A percentile compares a stretch with the other conserved stretches of the same genome.
Evolutionary conservation across 495 filamentous ascomycete genomes (phyloP).

Genomic region (Neurospora sp.): DNA sequence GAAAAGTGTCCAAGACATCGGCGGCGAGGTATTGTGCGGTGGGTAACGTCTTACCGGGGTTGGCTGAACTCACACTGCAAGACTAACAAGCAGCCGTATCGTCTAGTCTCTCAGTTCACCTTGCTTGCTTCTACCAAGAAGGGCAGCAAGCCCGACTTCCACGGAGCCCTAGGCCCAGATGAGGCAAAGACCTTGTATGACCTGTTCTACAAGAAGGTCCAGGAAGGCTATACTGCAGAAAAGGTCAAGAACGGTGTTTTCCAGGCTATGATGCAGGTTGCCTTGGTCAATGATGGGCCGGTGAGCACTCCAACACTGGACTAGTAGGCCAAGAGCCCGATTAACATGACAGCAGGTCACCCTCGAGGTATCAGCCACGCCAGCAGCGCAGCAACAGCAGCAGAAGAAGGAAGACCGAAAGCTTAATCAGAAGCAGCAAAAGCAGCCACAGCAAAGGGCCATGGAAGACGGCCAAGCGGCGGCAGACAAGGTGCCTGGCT

Average conservation of each 20-base stretch:
- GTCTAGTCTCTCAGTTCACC: slow-evolving; percentile 95
- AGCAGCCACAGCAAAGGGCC: neutral
- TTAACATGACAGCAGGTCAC: slow-evolving; percentile 17
- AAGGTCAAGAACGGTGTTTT: slow-evolving; percentile 91
- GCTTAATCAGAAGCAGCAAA: neutral
- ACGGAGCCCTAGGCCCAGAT: slow-evolving; percentile 67
- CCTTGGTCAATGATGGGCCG: slow-evolving; percentile 86
- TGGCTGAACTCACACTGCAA: neutral
- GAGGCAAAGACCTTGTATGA: slow-evolving; percentile 75
- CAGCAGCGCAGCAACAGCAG: neutral
- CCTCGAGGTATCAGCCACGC: slow-evolving; percentile 25
- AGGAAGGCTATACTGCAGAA: slow-evolving; percentile 59
- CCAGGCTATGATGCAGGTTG: slow-evolving; percentile 98
- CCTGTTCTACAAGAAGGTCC: slow-evolving; percentile 65
- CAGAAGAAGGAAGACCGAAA: slow-evolving; percentile 1
- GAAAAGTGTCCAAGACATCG: slow-evolving; percentile 71
- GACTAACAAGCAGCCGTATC: neutral
- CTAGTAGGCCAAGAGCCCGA: neutral
- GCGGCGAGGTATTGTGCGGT: slow-evolving; percentile 88
- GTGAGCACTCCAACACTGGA: slow-evolving; percentile 40
- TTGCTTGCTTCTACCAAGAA: slow-evolving; percentile 87
- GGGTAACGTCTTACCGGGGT: slow-evolving; percentile 16
- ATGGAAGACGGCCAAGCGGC: neutral
- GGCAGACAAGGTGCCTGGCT: neutral
- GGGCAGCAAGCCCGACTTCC: slow-evolving; percentile 91